Percentiles rank a stretch among this genome's conserved stretches.
Evolutionary conservation across 148 eudicot species (phyloP).

Genomic region (Dianthus caryophyllus): DNA sequence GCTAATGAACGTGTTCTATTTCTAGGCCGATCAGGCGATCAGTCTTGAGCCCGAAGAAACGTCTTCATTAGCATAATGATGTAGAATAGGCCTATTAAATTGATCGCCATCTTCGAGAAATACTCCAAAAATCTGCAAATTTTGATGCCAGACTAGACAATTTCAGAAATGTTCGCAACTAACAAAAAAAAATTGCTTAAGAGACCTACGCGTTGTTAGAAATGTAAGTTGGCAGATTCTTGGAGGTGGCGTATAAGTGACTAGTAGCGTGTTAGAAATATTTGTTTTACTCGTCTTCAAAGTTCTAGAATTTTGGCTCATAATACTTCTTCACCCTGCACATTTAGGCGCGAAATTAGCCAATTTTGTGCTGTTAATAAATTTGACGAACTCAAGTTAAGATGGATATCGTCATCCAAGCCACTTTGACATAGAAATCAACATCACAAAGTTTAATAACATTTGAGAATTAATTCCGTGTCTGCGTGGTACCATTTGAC

Average conservation of each 20-base stretch:
- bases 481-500: constrained; percentile 84
- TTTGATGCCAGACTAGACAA: too few species aligned
- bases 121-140: too few species aligned
- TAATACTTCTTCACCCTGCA: constrained; percentile 71
- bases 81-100: constrained; percentile 53
- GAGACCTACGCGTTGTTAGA: constrained; percentile 63
- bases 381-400: constrained; percentile 52
- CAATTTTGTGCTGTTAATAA: too few species aligned
- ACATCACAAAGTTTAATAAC: constrained; percentile 70
- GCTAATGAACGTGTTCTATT: constrained; percentile 74
- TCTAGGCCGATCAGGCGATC: constrained; percentile 82
- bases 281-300: constrained; percentile 87
- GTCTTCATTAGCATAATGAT: constrained; percentile 81
- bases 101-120: not conserved
- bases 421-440: constrained; percentile 73
- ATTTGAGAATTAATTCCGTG: constrained; percentile 61
- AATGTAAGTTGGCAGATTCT: constrained; percentile 69
- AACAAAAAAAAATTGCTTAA: not conserved
- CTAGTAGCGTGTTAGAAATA: constrained; percentile 93
- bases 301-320: constrained; percentile 93
- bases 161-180: not conserved
- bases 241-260: constrained; percentile 88
- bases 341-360: not conserved
- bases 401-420: constrained; percentile 90
- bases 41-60: constrained; percentile 89